Evolutionary conservation across 768 basidiomycete species (phyloP), one percentile per base, ranked within the genome.

Genomic region (Russula dissimulans): DNA sequence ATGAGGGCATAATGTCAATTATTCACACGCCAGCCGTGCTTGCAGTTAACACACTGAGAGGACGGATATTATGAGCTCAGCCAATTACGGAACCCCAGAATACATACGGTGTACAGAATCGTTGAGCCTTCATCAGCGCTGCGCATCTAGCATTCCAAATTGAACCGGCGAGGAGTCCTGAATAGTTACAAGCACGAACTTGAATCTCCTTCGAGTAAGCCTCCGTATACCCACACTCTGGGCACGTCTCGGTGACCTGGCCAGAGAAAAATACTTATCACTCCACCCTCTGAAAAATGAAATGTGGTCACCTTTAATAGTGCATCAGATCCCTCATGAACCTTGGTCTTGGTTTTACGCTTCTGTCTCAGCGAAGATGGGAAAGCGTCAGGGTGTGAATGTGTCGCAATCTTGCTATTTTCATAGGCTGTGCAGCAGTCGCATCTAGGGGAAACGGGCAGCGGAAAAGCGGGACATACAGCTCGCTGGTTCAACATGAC

Each of bases 121-220:
- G 93, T 97, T 36, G 91, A 90, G 3, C 94, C 94, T 78, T 95
- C 94, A 72, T 95, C 94, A 42, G 91, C 94, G 65, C 91, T 90
- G 52, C 93, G 83, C 70, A 90, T 76, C 89, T 91, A 41, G 12
- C 43, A 31, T n/a, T 32, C 15, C 38, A 2, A 32, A 4, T 52
- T 52, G 36, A 56, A 42, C 45, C 31, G 6, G n/a, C 39, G 15
- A 11, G 15, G 38, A 9, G 34, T 10, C 4, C 9, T 7, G 22
- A 22, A 54, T 39, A 18, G 43, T 49, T 18, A 17, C 14, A 22
- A n/a, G 36, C 18, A 70, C 81, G 50, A 62, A 89, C 87, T 81
- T 95, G 91, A 74, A 86, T 83, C 71, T 93, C 89, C 73, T 91
- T 89, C 63, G 91, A 92, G 67, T 84, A 92, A 38, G 94, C 87